Evolutionary conservation across 345 rosid genomes (phyloP), one percentile per base, ranked within the genome.

Genomic region (Pelargonium nanum): DNA sequence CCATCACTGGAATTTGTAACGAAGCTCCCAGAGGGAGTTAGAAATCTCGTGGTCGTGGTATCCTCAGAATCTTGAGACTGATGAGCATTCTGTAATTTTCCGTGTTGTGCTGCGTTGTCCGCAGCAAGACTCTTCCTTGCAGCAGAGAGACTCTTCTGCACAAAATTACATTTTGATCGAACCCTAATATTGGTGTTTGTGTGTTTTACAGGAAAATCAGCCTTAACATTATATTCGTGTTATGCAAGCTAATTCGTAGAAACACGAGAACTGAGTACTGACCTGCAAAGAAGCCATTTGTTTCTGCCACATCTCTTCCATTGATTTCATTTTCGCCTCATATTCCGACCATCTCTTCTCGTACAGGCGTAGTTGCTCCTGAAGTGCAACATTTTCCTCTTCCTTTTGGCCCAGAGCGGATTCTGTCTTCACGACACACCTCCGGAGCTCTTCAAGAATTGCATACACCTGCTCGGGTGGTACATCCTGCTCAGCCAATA

Each of bases 221-320:
- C 40, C 12, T 19, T 7, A 58, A 13, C 4, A 10, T 26, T 7
- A 10, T 12, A 58, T 24, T 15, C 17, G 19, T 19, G 16, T 44
- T 4, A 57, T 17, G 59, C 59, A 56, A 56, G 22, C 26, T 56
- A 16, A 17, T 22, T 25, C 34, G 8, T 16, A 53, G 24, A 50
- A 23, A 19, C 0, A 0, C 51, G 26, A n/a, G n/a, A 4, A 32
- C n/a, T 56, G 56, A 56, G 56, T 61, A 63, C 85, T 81, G 65
- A 85, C 99, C 72, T 89, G 99, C 79, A 87, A 74, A 17, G 99
- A 83, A 6, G 79, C 71, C 90, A 94, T 85, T 74, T 94, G 97
- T 74, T 78, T 86, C 72, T 86, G 89, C 97, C 97, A 94, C 70
- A 78, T 79, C 63, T 90, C 97, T 77, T 93, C 99, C 96, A 86